Evolutionary conservation across 2,329 filamentous ascomycete genomes (phyloP).

Genomic region (Dactylellina leptospora): DNA sequence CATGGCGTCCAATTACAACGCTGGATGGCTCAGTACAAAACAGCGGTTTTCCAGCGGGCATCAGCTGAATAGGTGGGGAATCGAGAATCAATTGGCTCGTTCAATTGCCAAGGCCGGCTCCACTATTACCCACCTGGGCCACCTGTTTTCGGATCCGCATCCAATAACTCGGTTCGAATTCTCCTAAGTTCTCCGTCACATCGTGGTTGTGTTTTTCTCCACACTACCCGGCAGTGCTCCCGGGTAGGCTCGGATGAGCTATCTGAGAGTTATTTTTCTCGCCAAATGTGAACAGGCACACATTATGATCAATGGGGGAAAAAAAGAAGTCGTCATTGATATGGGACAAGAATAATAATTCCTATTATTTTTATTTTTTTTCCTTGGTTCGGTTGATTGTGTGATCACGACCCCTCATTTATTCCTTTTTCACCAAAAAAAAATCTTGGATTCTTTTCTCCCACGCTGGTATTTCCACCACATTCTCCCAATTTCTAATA

Average conservation of each 20-base stretch:
- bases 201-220: conserved; percentile 40
- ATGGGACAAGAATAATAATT: not conserved
- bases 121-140: conserved; percentile 31
- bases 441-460: too few species aligned
- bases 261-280: conserved; percentile 24
- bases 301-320: not conserved
- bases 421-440: not conserved
- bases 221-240: conserved; percentile 24
- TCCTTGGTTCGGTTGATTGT: not conserved
- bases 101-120: conserved; percentile 21
- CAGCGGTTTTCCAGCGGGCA: conserved; percentile 19
- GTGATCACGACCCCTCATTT: conserved; percentile 6
- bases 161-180: conserved; percentile 54
- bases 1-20: conserved; percentile 36
- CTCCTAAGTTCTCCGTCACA: conserved; percentile 45
- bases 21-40: conserved; percentile 21
- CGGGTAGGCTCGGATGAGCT: conserved; percentile 51
- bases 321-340: conserved; percentile 9
- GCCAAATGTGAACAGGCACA: conserved; percentile 18
- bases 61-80: conserved; percentile 38
- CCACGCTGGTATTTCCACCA: too few species aligned
- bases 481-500: too few species aligned
- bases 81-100: conserved; percentile 22
- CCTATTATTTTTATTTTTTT: not conserved
- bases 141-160: conserved; percentile 41